Evolutionary conservation across 805 yeast genomes (phyloP).

Genomic region (Torulaspora delbrueckii): DNA sequence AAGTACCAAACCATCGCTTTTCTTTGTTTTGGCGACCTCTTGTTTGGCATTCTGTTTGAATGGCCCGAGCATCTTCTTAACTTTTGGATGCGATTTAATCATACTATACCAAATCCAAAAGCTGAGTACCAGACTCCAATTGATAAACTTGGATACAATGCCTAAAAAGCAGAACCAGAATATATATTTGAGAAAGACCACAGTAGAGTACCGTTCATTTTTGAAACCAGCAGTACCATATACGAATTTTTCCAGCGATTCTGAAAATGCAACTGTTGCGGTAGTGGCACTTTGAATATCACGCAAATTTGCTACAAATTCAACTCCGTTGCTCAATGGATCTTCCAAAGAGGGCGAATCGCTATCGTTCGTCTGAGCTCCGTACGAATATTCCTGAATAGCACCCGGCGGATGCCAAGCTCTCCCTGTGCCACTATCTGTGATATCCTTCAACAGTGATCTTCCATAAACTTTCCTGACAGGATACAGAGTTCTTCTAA

Average conservation of each 20-base stretch:
- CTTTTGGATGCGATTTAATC: constrained; percentile 55
- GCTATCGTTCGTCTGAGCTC: constrained; percentile 1
- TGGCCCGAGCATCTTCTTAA: constrained; percentile 29
- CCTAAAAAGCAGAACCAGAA: constrained; percentile 39
- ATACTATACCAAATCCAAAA: constrained; percentile 53
- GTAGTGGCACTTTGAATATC: constrained; percentile 67
- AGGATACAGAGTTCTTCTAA: constrained; percentile 40
- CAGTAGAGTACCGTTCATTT: constrained; percentile 63
- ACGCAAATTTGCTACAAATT: constrained; percentile 54
- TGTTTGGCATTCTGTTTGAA: constrained; percentile 27
- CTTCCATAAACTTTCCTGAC: constrained; percentile 48
- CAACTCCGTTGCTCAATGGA: constrained; percentile 37
- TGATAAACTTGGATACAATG: constrained; percentile 48
- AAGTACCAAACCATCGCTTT: constrained; percentile 45
- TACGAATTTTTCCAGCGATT: constrained; percentile 49
- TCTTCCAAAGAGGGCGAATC: constrained; percentile 22
- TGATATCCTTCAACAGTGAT: constrained; percentile 42
- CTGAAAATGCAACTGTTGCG: constrained; percentile 46
- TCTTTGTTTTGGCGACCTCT: constrained; percentile 1
- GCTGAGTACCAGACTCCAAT: constrained; percentile 60
- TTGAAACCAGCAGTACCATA: constrained; percentile 64
- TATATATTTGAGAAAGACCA: constrained; percentile 45
- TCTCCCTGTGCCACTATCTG: constrained; percentile 21
- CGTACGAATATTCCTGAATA: constrained; percentile 10
- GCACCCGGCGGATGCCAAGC: constrained; percentile 11